Conservation (phyloP, 2,329 filamentous ascomycete species). For the Cercospora beticola region DNA sequence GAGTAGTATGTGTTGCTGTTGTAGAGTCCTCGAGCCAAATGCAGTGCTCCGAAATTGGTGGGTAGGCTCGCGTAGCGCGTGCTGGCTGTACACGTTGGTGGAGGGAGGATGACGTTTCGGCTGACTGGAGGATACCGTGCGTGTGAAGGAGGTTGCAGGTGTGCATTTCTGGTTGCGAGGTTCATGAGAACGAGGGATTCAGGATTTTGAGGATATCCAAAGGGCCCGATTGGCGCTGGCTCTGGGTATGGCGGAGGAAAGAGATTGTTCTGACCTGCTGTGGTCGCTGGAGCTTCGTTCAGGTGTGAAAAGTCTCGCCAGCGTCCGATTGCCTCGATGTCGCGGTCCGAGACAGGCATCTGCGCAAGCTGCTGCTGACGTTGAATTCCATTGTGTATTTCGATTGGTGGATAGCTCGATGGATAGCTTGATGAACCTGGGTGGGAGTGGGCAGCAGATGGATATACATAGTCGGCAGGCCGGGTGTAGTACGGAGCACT, state of each 20-base stretch:
- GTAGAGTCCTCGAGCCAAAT: not conserved
- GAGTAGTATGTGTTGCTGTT: not conserved
- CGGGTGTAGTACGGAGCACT: not conserved
- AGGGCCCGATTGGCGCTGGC: not conserved
- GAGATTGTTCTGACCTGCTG: not conserved
- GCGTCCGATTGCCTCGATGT: not conserved
- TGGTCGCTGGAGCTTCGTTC: not conserved
- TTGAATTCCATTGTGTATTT: not conserved
- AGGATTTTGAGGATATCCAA: not conserved
- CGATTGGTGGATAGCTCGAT: not conserved
- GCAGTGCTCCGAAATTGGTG: not conserved
- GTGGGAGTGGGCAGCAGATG: not conserved
- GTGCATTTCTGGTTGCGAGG: not conserved
- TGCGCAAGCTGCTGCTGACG: not conserved
- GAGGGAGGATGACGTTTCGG: not conserved
- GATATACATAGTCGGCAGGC: not conserved
- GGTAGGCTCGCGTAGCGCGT: not conserved
- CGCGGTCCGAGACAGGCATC: not conserved
- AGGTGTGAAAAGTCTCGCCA: not conserved
- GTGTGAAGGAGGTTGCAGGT: not conserved
- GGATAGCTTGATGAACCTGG: not conserved
- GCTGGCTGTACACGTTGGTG: not conserved
- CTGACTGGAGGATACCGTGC: not conserved
- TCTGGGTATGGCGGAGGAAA: not conserved
- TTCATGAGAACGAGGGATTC: not conserved